These are phyloP conservation scores for Daldinia concentrica DNA, from an alignment of 495 filamentous ascomycete species.

Conservation along the genomic window DNA sequence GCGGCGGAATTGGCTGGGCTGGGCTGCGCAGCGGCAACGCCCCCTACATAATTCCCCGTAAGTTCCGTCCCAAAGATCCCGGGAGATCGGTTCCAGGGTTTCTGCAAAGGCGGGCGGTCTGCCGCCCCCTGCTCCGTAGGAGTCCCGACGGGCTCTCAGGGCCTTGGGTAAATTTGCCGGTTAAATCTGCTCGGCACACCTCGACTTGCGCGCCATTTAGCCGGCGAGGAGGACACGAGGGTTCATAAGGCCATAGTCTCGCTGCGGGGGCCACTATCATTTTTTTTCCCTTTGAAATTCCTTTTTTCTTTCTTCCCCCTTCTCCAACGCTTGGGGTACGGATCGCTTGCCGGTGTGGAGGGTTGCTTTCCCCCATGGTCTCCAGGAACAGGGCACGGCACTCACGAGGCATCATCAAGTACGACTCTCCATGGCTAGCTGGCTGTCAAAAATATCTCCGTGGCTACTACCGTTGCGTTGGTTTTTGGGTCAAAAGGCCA, in stretches of 20 bases:
- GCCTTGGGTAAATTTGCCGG: slow-evolving; percentile 39
- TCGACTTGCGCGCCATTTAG: slow-evolving; percentile 40
- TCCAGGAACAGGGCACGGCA: slow-evolving; percentile 36
- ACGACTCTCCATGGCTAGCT: not conserved
- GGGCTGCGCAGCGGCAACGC: not conserved
- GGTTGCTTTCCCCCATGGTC: slow-evolving; percentile 26
- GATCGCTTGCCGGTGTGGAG: slow-evolving; percentile 31
- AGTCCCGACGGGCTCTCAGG: slow-evolving; percentile 34
- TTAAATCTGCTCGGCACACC: slow-evolving; percentile 32
- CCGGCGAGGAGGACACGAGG: slow-evolving; percentile 17
- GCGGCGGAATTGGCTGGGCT: slow-evolving; percentile 8
- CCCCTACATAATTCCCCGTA: slow-evolving; percentile 17
- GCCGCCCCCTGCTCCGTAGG: slow-evolving; percentile 12
- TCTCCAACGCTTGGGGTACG: slow-evolving; percentile 38
- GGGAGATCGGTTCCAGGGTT: slow-evolving; percentile 41
- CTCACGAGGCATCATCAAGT: slow-evolving; percentile 18
- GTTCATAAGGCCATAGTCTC: not conserved
- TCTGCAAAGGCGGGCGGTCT: slow-evolving; percentile 17
- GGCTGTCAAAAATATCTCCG: slow-evolving; percentile 29
- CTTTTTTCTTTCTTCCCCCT: not conserved
- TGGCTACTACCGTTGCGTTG: slow-evolving; percentile 33
- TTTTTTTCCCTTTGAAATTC: slow-evolving; percentile 3
- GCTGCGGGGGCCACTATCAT: slow-evolving; percentile 11
- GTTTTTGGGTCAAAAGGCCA: slow-evolving; percentile 15
- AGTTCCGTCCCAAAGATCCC: slow-evolving; percentile 31